Conservation (phyloP, 1,284 basidiomycete genomes). For the Neonothopanus nambi region DNA sequence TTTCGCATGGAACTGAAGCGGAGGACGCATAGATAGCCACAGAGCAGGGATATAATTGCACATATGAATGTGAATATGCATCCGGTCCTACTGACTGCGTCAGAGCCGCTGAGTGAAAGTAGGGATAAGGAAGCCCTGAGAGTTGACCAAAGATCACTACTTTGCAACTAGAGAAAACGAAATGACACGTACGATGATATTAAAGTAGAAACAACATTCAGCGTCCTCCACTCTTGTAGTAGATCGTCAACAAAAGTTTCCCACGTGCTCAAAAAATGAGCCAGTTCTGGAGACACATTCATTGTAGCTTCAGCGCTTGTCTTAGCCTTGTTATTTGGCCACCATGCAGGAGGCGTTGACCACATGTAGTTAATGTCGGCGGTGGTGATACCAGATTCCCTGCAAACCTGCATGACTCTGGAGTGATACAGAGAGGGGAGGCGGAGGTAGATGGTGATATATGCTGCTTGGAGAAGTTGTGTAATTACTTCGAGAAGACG, state of each 20-base stretch:
- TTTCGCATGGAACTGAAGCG: constrained; percentile 8
- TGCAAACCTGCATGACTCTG: not conserved
- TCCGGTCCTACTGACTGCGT: constrained; percentile 1
- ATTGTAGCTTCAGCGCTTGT: not conserved
- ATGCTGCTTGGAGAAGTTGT: not conserved
- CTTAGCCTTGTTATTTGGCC: not conserved
- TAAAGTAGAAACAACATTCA: constrained; percentile 36
- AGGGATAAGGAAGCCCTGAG: not conserved
- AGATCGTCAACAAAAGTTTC: constrained; percentile 33
- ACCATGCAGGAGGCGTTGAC: not conserved
- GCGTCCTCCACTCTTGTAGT: constrained; percentile 36
- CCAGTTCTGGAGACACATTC: not conserved
- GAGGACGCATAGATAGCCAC: constrained; percentile 2
- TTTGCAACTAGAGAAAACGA: not conserved
- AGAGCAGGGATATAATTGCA: constrained; percentile 4
- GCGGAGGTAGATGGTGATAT: not conserved
- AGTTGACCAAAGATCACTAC: not conserved
- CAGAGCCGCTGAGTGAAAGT: constrained; percentile 2
- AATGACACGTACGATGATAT: constrained; percentile 26
- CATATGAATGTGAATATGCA: constrained; percentile 9
- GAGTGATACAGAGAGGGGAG: constrained; percentile 6
- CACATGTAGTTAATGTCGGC: constrained; percentile 1
- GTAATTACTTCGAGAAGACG: not conserved
- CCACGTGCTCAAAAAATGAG: constrained; percentile 24
- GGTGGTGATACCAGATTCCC: not conserved